These are phyloP conservation scores for Cercospora sojina DNA, from an alignment of 2,329 filamentous ascomycete genomes.

Conservation along the genomic window DNA sequence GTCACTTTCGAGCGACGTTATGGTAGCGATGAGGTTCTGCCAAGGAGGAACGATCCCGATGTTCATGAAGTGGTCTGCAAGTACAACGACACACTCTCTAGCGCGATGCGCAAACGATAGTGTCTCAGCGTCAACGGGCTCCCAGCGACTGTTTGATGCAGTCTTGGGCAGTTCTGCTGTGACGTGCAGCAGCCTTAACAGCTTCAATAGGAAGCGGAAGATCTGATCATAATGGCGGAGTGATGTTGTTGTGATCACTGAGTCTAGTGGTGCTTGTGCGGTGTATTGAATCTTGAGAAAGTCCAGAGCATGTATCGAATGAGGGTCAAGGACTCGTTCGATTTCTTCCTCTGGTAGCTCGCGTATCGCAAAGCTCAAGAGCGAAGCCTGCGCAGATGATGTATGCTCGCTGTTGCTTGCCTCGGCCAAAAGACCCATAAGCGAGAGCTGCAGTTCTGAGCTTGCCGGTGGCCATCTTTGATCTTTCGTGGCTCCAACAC, in stretches of 20 bases:
- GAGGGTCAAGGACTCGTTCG: conserved; percentile 75
- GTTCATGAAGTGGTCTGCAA: conserved; percentile 78
- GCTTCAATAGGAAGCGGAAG: conserved; percentile 74
- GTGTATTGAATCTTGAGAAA: conserved; percentile 87
- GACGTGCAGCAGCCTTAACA: conserved; percentile 68
- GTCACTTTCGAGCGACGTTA: conserved; percentile 62
- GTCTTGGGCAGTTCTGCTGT: conserved; percentile 41
- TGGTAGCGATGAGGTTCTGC: conserved; percentile 65
- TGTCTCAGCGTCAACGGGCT: background rate
- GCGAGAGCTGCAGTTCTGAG: conserved; percentile 82
- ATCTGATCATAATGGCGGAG: conserved; percentile 80
- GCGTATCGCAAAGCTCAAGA: conserved; percentile 71
- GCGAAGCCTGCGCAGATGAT: conserved; percentile 41
- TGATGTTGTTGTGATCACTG: conserved; percentile 68
- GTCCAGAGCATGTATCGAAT: conserved; percentile 84
- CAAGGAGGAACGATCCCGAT: conserved; percentile 72
- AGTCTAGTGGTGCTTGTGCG: conserved; percentile 66
- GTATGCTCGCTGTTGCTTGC: background rate
- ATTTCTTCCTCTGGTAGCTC: conserved; percentile 77
- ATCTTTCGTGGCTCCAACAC: conserved; percentile 73
- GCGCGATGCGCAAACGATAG: conserved; percentile 67
- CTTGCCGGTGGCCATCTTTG: conserved; percentile 81
- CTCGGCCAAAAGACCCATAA: conserved; percentile 61
- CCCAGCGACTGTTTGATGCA: conserved; percentile 14
- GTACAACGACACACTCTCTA: conserved; percentile 71